phyloP scores from a whole-genome alignment of 768 basidiomycete species.

The Harrya chromipes region DNA sequence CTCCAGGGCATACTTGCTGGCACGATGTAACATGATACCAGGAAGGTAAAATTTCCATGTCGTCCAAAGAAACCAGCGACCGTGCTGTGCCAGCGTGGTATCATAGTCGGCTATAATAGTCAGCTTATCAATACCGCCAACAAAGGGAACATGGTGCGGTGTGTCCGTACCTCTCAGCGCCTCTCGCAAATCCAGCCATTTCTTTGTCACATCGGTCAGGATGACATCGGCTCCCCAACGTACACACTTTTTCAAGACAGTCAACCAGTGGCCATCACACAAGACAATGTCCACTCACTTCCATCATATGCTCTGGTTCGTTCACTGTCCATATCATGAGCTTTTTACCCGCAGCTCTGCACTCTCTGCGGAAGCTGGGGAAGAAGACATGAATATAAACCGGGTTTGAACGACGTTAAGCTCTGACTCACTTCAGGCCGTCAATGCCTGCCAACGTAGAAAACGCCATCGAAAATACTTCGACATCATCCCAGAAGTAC shows the following conservation, averaged over 20 bases:
- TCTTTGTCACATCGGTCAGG: conserved; percentile 70
- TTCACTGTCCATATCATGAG: conserved; percentile 98
- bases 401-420: neutral
- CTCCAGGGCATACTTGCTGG: conserved; percentile 40
- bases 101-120: conserved; percentile 58
- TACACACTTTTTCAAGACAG: conserved; percentile 49
- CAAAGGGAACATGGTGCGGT: neutral
- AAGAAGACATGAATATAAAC: conserved; percentile 5
- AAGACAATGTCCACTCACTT: conserved; percentile 45
- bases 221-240: conserved; percentile 79
- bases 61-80: conserved; percentile 75
- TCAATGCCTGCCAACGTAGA: conserved; percentile 64
- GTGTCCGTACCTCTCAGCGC: conserved; percentile 50
- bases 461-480: conserved; percentile 86
- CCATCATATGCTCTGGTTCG: conserved; percentile 83
- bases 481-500: conserved; percentile 87
- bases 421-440: conserved; percentile 57
- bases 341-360: conserved; percentile 73
- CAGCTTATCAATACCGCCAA: neutral
- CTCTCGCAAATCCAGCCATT: conserved; percentile 62
- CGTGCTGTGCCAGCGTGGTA: conserved; percentile 56
- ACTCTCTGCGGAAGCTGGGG: conserved; percentile 74
- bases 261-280: neutral
- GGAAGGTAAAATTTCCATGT: conserved; percentile 59
- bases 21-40: conserved; percentile 31